Evolutionary conservation across 768 basidiomycete genomes (phyloP), one percentile per base, ranked within the genome.

Genomic region (Amyloporia xantha): DNA sequence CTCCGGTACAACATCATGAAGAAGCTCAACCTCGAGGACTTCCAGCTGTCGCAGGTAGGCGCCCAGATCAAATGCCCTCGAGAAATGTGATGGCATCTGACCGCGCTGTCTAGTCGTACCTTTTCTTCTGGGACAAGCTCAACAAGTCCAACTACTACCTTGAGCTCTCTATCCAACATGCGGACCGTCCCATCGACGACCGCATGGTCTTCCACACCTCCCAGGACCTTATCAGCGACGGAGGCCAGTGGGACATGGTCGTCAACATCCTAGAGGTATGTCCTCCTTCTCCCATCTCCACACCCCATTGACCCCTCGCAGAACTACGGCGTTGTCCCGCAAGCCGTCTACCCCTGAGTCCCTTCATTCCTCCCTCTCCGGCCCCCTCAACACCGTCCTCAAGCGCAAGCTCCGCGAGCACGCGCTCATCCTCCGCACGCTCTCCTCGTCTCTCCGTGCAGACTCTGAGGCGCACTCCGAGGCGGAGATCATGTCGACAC

Each of bases 111-210:
- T 57, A 90, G 86, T 81, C 82, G 2, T 95, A 95, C 66, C 75
- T 94, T 24, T 94, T 93, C 76, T 94, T 97, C 77, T 95, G 86
- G 76, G 94, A 98, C 69, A 93, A 94, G 68, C 79, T 97, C 43
- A 91, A 94, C 74, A 91, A 96, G 69, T 71, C 83, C 41, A 93
- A 94, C 69, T 93, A 89, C 68, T 95, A 86, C 66, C 83, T 96
- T 15, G 94, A 96, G 67, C 75, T 86, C 35, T 79, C 86, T 41
- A 88, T 97, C 56, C 74, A 95, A 66, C 77, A 86, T 47, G 82
- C 83, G 1, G 82, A 89, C 54, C 75, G 82, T 35, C 84, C 89
- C 1, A 68, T 94, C 44, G 89, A 95, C 47, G 83, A 89, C 60
- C 80, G 94, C 6, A 74, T 93, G n/a, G 71, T 96, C 47, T 77